Conservation (phyloP, 2,329 filamentous ascomycete genomes). For the Neocucurbitaria cava region DNA sequence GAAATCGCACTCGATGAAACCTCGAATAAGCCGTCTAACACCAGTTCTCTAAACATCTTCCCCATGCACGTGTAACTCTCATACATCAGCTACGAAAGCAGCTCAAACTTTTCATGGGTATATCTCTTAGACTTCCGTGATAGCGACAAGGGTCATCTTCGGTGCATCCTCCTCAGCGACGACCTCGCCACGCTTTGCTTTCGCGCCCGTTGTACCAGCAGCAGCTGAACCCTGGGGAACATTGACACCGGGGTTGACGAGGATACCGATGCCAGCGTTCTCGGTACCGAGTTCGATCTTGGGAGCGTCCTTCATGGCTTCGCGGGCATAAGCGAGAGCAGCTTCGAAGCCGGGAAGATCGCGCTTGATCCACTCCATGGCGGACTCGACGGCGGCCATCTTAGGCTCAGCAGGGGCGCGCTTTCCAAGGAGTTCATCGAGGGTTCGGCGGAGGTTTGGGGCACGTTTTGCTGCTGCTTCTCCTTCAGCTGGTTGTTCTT, state of each 20-base stretch:
- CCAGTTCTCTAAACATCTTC: not conserved
- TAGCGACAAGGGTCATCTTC: constrained; percentile 50
- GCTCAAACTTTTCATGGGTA: constrained; percentile 1
- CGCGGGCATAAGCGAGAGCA: constrained; percentile 56
- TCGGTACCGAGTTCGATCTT: constrained; percentile 59
- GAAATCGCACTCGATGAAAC: constrained; percentile 1
- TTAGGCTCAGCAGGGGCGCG: constrained; percentile 32
- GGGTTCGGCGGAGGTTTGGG: constrained; percentile 34
- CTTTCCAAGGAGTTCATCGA: constrained; percentile 35
- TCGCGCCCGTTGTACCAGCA: constrained; percentile 32
- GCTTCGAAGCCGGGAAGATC: constrained; percentile 58
- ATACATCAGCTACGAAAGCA: not conserved
- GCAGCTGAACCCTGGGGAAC: constrained; percentile 48
- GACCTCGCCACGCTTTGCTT: constrained; percentile 38
- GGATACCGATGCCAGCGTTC: constrained; percentile 51
- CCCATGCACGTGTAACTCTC: not conserved
- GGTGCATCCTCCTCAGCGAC: constrained; percentile 40
- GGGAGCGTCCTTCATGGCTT: constrained; percentile 55
- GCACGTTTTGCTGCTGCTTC: constrained; percentile 37
- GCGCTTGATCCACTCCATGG: constrained; percentile 54
- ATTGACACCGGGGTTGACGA: constrained; percentile 48
- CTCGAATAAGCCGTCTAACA: not conserved
- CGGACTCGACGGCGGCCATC: constrained; percentile 41
- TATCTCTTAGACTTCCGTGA: constrained; percentile 44
- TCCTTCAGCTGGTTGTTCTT: constrained; percentile 31